Conservation (phyloP, 1,284 basidiomycete genomes). For the Trichosporon sp. region DNA sequence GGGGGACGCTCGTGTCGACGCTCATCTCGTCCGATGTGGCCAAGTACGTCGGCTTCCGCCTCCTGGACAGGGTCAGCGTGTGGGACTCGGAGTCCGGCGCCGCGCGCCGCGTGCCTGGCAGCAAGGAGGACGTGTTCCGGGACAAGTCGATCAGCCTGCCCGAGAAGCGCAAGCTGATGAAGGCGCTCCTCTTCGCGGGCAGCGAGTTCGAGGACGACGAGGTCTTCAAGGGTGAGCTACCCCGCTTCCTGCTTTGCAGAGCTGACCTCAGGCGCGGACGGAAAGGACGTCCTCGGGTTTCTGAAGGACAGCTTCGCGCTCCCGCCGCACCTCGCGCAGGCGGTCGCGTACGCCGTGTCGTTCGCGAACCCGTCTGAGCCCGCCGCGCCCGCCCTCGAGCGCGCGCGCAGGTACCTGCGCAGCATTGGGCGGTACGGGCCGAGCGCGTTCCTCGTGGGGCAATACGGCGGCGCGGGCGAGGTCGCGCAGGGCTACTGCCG, state of each 20-base stretch:
- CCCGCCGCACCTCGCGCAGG: conserved; percentile 56
- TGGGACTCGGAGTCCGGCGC: conserved; percentile 11
- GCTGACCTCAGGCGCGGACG: conserved; percentile 53
- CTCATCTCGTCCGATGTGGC: conserved; percentile 81
- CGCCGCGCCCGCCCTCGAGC: conserved; percentile 60
- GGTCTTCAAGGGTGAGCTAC: conserved; percentile 26
- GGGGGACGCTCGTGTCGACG: conserved; percentile 73
- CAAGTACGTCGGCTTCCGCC: conserved; percentile 81
- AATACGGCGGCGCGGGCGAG: conserved; percentile 89
- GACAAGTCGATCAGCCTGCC: conserved; percentile 69
- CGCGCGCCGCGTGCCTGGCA: conserved; percentile 70
- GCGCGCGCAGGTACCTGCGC: conserved; percentile 67
- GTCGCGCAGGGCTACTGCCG: conserved; percentile 87
- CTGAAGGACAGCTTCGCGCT: conserved; percentile 62
- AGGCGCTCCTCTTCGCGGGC: conserved; percentile 75
- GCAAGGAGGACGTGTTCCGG: conserved; percentile 92
- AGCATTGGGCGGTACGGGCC: conserved; percentile 83
- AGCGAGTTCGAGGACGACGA: conserved; percentile 64
- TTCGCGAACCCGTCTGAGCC: conserved; percentile 61
- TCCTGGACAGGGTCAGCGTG: conserved; percentile 71
- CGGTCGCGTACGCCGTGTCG: conserved; percentile 68
- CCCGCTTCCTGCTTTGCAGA: background rate
- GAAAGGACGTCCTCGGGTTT: conserved; percentile 59
- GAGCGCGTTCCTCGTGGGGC: conserved; percentile 85
- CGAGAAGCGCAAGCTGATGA: conserved; percentile 89